Evolutionary conservation across 352 stramenopile genomes (phyloP).

Genomic region (Thalassiosira exigua): DNA sequence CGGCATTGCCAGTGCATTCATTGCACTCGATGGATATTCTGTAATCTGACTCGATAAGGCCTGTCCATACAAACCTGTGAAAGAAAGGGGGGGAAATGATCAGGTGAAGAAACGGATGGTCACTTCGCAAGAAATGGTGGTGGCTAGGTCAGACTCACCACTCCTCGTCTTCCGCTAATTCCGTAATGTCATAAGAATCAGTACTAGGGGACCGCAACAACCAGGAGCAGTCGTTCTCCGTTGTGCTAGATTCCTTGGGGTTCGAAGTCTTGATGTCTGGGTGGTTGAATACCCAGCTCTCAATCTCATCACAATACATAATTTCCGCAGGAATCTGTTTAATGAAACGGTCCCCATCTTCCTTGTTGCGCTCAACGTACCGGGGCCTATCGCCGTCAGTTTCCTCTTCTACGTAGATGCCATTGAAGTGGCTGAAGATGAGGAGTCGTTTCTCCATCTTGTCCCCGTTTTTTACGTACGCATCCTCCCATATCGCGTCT

Average conservation of each 20-base stretch:
- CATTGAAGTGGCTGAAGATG: conserved; percentile 51
- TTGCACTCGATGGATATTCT: conserved; percentile 39
- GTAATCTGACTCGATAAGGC: conserved; percentile 18
- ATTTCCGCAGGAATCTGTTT: conserved; percentile 39
- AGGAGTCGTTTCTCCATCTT: conserved; percentile 33
- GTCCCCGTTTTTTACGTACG: not conserved
- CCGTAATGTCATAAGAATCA: conserved; percentile 31
- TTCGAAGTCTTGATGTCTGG: conserved; percentile 26
- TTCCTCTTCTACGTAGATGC: conserved; percentile 38
- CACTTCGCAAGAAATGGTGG: too few relatives aligned
- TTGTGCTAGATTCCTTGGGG: not conserved
- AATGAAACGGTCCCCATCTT: conserved; percentile 24
- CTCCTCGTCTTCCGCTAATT: conserved; percentile 6
- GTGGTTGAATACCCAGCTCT: conserved; percentile 43
- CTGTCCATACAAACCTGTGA: conserved; percentile 26
- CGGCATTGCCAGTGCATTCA: conserved; percentile 18
- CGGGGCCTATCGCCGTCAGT: conserved; percentile 14
- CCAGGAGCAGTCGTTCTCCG: conserved; percentile 37
- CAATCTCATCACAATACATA: conserved; percentile 43
- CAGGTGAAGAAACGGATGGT: too few relatives aligned
- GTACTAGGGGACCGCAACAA: conserved; percentile 36
- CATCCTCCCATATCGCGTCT: conserved; percentile 51
- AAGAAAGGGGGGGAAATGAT: too few relatives aligned
- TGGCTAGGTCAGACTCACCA: conserved; percentile 26
- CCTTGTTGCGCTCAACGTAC: conserved; percentile 57